A percentile compares a stretch with the other conserved stretches of the same genome.
Conservation (phyloP, 2,329 filamentous ascomycete species). For the Venturia nashicola region DNA sequence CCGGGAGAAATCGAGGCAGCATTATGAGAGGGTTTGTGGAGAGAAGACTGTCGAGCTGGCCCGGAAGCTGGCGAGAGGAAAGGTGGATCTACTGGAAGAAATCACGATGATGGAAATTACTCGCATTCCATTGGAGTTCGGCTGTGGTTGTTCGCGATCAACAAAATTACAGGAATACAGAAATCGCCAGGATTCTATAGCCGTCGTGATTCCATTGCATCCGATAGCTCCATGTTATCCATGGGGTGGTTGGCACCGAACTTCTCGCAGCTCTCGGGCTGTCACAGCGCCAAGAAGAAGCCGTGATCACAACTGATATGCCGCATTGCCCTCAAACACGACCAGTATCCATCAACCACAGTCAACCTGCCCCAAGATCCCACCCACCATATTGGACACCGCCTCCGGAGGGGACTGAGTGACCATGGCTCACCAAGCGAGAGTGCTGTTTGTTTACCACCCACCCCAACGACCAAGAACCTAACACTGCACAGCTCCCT, state of each 20-base stretch:
- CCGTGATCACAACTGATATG: background rate
- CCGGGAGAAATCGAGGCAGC: slow-evolving; percentile 6
- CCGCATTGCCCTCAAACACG: background rate
- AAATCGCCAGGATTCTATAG: background rate
- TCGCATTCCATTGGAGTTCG: background rate
- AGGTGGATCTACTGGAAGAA: background rate
- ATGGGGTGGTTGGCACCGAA: background rate
- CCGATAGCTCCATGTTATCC: background rate
- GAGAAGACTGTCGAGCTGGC: background rate
- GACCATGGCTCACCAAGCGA: slow-evolving; percentile 6
- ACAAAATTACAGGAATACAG: background rate
- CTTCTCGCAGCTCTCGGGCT: background rate
- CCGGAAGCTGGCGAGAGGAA: background rate
- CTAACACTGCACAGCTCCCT: slow-evolving; percentile 43
- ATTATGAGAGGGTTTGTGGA: background rate
- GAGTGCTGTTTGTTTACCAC: slow-evolving; percentile 4
- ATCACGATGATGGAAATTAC: background rate
- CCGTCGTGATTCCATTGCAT: background rate
- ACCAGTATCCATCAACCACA: background rate
- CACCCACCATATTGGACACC: background rate
- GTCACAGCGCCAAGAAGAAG: background rate
- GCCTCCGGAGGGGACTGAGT: background rate
- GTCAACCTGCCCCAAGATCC: background rate
- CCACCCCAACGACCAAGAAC: background rate
- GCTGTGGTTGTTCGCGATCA: background rate